phyloP scores from a whole-genome alignment of 306 rosid genomes.

The cucumber (Cucumis sativus) region DNA sequence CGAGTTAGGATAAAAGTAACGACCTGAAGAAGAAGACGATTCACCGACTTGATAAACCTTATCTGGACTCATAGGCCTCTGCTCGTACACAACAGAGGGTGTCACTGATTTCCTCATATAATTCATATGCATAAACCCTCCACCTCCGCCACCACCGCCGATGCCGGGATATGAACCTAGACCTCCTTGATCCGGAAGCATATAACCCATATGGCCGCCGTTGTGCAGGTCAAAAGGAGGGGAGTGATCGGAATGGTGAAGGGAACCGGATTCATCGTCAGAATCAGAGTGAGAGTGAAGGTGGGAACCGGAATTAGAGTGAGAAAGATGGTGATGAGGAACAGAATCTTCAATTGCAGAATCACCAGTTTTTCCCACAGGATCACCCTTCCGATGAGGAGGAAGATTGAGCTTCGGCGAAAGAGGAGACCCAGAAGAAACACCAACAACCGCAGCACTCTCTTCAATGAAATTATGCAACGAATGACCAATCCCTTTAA shows the following conservation, averaged over 20 bases:
- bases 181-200: conserved; percentile 13
- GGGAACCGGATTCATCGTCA: conserved; percentile 34
- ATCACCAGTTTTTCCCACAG: background rate
- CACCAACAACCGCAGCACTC: conserved; percentile 8
- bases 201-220: conserved; percentile 16
- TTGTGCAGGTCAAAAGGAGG: conserved; percentile 40
- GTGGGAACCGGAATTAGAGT: conserved; percentile 58
- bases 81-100: conserved; percentile 54
- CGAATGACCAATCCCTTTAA: conserved; percentile 49
- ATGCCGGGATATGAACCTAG: conserved; percentile 15
- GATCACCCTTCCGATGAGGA: conserved; percentile 30
- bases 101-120: conserved; percentile 55
- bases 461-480: conserved; percentile 40
- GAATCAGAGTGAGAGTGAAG: conserved; percentile 52
- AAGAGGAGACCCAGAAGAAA: conserved; percentile 16
- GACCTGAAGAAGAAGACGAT: conserved; percentile 43
- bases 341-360: conserved; percentile 6
- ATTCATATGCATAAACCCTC: conserved; percentile 41
- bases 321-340: conserved; percentile 20
- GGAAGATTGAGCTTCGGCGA: conserved; percentile 33
- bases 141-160: conserved; percentile 4
- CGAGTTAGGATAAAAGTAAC: conserved; percentile 8
- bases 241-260: conserved; percentile 39
- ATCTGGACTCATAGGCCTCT: conserved; percentile 34
- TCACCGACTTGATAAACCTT: conserved; percentile 46